Evolutionary conservation across 2,329 filamentous ascomycete genomes (phyloP).

Genomic region (Knufia fluminis): DNA sequence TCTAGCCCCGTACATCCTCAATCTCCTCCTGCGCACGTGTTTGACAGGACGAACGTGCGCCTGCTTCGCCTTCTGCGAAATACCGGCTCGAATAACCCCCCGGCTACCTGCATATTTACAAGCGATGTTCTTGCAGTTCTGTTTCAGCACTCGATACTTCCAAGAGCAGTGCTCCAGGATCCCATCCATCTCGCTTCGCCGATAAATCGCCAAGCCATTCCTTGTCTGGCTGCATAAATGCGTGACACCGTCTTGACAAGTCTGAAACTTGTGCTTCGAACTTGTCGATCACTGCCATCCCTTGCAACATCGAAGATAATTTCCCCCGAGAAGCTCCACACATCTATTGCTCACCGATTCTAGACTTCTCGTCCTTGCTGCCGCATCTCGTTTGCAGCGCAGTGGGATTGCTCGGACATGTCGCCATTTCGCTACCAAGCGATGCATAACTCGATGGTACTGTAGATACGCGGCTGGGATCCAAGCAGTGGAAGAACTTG

Average conservation of each 20-base stretch:
- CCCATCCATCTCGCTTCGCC: not conserved
- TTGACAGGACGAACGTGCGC: not conserved
- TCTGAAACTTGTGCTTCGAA: slow-evolving; percentile 8
- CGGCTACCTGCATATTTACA: too few species aligned
- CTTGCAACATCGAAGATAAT: not conserved
- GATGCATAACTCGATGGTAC: too few species aligned
- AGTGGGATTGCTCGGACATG: too few species aligned
- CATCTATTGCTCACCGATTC: not conserved
- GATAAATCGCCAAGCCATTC: not conserved
- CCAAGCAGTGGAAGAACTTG: too few species aligned
- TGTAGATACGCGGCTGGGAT: too few species aligned
- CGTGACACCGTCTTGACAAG: not conserved
- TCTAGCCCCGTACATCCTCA: not conserved
- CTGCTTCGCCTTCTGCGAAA: not conserved
- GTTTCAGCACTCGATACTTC: not conserved
- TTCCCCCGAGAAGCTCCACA: slow-evolving; percentile 1
- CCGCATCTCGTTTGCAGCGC: too few species aligned
- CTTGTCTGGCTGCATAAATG: not conserved
- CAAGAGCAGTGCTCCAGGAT: not conserved
- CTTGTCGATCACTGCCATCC: slow-evolving; percentile 2
- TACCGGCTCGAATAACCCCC: not conserved
- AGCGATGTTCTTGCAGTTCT: not conserved
- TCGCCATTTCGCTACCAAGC: too few species aligned
- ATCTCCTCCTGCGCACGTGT: not conserved
- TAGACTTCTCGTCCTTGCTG: not conserved